phyloP scores from a whole-genome alignment of 2,329 filamentous ascomycete genomes.

The Bipolaris victoriae region DNA sequence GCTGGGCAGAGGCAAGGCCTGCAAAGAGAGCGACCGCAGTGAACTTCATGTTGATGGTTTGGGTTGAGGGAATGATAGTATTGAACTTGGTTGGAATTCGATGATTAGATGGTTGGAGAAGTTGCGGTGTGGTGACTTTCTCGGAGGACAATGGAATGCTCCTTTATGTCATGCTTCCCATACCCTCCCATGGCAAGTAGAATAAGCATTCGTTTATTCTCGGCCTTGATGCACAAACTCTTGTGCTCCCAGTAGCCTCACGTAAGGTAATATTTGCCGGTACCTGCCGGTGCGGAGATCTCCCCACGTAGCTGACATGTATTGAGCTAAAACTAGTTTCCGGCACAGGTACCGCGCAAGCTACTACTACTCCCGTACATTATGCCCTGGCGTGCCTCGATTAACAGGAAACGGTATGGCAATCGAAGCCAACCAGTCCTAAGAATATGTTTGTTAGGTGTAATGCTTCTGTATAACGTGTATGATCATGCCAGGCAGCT shows the following conservation, averaged over 20 bases:
- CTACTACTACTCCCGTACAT: neutral
- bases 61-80: neutral
- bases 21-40: neutral
- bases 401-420: neutral
- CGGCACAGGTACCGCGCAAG: neutral
- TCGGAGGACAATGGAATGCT: neutral
- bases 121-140: neutral
- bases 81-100: neutral
- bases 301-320: neutral
- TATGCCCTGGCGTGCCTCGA: neutral
- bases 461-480: neutral
- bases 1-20: conserved; percentile 3
- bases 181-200: neutral
- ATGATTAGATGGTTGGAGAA: neutral
- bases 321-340: neutral
- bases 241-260: neutral
- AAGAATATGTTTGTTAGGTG: neutral
- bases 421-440: neutral
- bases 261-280: neutral
- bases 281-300: neutral
- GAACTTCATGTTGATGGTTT: conserved; percentile 4
- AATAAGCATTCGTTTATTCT: conserved; percentile 1
- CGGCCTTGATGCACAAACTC: neutral
- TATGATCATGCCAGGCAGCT: too few relatives aligned
- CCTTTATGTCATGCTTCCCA: neutral